Evolutionary conservation across 305 asterid genomes (phyloP).

Genomic region (Fraxinus platypoda): DNA sequence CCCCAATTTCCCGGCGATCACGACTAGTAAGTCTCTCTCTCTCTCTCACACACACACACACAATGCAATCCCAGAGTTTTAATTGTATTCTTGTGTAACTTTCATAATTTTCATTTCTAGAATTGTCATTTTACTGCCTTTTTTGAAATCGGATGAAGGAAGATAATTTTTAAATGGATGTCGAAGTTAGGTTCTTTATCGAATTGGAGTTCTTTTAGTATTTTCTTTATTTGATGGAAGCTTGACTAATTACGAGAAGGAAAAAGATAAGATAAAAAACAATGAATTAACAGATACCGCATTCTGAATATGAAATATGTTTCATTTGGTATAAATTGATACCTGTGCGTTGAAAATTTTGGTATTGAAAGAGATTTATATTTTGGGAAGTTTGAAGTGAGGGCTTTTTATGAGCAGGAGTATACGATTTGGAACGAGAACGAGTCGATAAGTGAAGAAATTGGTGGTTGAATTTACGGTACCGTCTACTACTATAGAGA

Average conservation of each 20-base stretch:
- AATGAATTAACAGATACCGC: not conserved
- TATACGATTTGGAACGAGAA: slow-evolving; percentile 26
- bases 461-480: slow-evolving; percentile 43
- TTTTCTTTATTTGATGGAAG: not conserved
- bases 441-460: slow-evolving; percentile 38
- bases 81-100: not conserved
- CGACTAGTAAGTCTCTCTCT: not conserved
- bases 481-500: slow-evolving; percentile 49
- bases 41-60: not conserved
- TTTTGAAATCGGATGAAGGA: not conserved
- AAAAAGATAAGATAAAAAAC: not conserved
- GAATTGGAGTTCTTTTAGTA: not conserved
- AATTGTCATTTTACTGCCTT: not conserved
- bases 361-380: not conserved
- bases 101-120: not conserved
- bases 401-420: slow-evolving; percentile 16
- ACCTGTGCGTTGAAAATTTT: not conserved
- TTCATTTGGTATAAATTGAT: not conserved
- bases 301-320: not conserved
- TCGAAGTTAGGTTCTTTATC: not conserved
- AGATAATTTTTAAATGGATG: not conserved
- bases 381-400: not conserved
- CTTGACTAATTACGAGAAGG: not conserved
- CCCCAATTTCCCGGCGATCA: not conserved
- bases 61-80: not conserved